phyloP scores from a whole-genome alignment of 306 rosid species.

The Lathyrus sativus region DNA sequence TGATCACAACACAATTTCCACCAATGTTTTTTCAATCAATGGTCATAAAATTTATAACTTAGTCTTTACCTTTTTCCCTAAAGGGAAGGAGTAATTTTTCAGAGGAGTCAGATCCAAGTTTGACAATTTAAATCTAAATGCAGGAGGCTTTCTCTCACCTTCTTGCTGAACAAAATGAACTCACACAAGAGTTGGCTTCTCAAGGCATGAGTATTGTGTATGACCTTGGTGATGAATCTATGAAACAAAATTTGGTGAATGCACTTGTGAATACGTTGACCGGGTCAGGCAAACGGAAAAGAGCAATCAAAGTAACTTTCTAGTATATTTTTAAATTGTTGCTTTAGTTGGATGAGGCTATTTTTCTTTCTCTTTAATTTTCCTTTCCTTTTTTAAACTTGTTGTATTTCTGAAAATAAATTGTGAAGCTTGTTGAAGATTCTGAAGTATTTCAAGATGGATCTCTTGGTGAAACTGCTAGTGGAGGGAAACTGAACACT shows the following conservation, averaged over 20 bases:
- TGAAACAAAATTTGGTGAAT: conserved; percentile 84
- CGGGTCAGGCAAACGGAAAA: conserved; percentile 88
- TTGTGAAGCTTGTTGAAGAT: conserved; percentile 84
- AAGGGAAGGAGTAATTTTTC: conserved; percentile 2
- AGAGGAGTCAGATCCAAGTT: conserved; percentile 20
- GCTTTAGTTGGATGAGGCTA: background rate
- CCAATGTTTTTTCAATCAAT: background rate
- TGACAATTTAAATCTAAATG: conserved; percentile 43
- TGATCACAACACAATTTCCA: conserved; percentile 1
- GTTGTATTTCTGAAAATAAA: conserved; percentile 24
- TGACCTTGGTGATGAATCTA: conserved; percentile 87
- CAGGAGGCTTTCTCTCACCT: conserved; percentile 98
- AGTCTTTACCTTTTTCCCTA: background rate
- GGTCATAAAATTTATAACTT: background rate
- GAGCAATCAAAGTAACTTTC: conserved; percentile 85
- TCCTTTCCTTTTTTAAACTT: conserved; percentile 7
- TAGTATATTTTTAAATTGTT: conserved; percentile 22
- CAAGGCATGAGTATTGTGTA: conserved; percentile 99
- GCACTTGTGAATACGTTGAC: conserved; percentile 86
- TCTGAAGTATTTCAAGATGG: conserved; percentile 94
- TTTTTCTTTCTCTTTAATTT: conserved; percentile 28
- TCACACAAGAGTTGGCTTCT: conserved; percentile 94
- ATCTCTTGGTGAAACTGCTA: conserved; percentile 72
- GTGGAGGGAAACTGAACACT: conserved; percentile 90
- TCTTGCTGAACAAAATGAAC: conserved; percentile 94